phyloP scores from a whole-genome alignment of 495 filamentous ascomycete species.

The Penicillium argentinense region DNA sequence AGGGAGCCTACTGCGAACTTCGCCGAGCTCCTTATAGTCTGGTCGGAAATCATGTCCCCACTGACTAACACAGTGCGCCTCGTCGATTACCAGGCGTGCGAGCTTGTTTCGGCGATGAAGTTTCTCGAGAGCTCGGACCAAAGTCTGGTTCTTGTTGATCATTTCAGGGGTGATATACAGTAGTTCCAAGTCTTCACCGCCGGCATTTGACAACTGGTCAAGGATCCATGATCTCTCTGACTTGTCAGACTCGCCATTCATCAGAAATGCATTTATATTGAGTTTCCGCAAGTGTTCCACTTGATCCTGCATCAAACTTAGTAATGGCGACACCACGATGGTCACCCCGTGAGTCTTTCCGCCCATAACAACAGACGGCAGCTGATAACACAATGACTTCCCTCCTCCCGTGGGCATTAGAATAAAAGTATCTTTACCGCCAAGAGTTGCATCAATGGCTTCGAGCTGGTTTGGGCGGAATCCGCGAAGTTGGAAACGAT shows the following conservation, averaged over 20 bases:
- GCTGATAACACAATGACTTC: conserved; percentile 94
- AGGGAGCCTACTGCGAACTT: conserved; percentile 64
- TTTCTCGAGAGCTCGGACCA: conserved; percentile 58
- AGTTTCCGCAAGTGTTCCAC: conserved; percentile 74
- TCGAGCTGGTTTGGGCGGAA: conserved; percentile 93
- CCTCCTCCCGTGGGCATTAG: conserved; percentile 98
- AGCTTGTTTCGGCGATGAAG: conserved; percentile 67
- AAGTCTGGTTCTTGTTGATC: conserved; percentile 72
- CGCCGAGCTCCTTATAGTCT: conserved; percentile 86
- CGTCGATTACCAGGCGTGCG: conserved; percentile 92
- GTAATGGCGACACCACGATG: conserved; percentile 87
- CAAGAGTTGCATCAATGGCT: conserved; percentile 89
- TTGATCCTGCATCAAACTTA: conserved; percentile 97
- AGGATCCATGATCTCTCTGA: conserved; percentile 61
- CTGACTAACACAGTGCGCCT: conserved; percentile 97
- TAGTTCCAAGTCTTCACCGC: conserved; percentile 73
- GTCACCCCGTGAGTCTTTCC: conserved; percentile 85
- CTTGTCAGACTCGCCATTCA: conserved; percentile 70
- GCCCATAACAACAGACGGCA: conserved; percentile 80
- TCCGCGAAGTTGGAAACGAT: conserved; percentile 77
- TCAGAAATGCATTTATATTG: conserved; percentile 71
- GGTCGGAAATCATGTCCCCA: conserved; percentile 99
- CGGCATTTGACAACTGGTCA: conserved; percentile 52
- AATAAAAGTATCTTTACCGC: conserved; percentile 85
- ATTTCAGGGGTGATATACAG: conserved; percentile 97